These are phyloP conservation scores for Plasmodium gonderi DNA, from an alignment of 169 alveolate genomes.

Conservation along the genomic window DNA sequence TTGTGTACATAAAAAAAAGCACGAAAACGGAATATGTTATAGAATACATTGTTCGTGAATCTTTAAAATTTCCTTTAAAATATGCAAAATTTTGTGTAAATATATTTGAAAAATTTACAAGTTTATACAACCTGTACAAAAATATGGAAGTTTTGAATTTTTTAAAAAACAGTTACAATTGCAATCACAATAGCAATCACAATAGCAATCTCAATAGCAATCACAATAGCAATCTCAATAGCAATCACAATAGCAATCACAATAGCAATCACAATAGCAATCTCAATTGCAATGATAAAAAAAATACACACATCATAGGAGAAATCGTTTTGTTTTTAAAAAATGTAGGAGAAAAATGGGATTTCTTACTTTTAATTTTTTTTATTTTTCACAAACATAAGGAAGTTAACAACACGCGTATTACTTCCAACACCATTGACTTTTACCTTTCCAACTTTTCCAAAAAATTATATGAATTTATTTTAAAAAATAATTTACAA, in stretches of 20 bases:
- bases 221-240: too few species aligned
- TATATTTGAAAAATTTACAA: slow-evolving; percentile 43
- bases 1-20: slow-evolving; percentile 20
- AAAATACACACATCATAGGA: slow-evolving; percentile 29
- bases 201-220: neutral
- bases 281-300: slow-evolving; percentile 2
- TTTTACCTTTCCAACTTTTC: slow-evolving; percentile 41
- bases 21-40: slow-evolving; percentile 43
- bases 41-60: slow-evolving; percentile 54
- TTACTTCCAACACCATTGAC: slow-evolving; percentile 10
- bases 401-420: slow-evolving; percentile 41
- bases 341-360: slow-evolving; percentile 72
- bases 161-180: slow-evolving; percentile 35
- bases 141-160: slow-evolving; percentile 24
- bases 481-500: slow-evolving; percentile 43
- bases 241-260: too few species aligned
- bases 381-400: slow-evolving; percentile 66
- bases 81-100: slow-evolving; percentile 63
- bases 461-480: slow-evolving; percentile 44
- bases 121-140: slow-evolving; percentile 49
- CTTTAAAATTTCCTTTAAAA: slow-evolving; percentile 65
- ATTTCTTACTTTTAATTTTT: slow-evolving; percentile 43
- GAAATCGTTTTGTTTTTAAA: slow-evolving; percentile 48
- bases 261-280: too few species aligned
- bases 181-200: neutral